Percentiles rank a stretch among this genome's conserved stretches.
Conservation (phyloP, 371 early-diverging fungal species). For the Choanephora cucurbitarum region DNA sequence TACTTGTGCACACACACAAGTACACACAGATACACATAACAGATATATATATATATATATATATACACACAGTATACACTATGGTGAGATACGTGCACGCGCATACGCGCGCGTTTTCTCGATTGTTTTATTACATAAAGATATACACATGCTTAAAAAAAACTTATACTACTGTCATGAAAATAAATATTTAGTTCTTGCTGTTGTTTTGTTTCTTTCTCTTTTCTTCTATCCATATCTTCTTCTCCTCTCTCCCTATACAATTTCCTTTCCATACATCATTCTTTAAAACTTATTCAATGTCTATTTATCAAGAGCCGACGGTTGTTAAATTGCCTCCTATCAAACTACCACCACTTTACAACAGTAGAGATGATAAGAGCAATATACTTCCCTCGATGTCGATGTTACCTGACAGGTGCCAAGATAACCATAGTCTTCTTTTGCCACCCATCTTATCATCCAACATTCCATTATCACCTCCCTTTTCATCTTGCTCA, state of each 20-base stretch:
- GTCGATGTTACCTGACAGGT: not conserved
- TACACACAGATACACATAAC: not conserved
- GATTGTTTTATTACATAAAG: not conserved
- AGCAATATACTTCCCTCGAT: not conserved
- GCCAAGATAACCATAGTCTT: constrained; percentile 6
- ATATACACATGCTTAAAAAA: not conserved
- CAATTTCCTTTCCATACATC: not conserved
- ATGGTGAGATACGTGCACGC: no score
- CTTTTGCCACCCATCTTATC: constrained; percentile 13
- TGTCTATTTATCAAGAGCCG: not conserved
- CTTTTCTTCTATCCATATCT: not conserved
- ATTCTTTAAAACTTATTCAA: not conserved
- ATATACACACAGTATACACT: not conserved
- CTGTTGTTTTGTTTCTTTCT: constrained; percentile 1
- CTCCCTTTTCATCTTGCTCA: constrained; percentile 16
- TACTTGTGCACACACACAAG: not conserved
- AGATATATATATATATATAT: not conserved
- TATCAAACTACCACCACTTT: constrained; percentile 7
- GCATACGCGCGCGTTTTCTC: not conserved
- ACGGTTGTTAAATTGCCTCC: constrained; percentile 7
- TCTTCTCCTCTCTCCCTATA: constrained; percentile 3
- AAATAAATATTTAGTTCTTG: not conserved
- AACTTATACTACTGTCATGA: not conserved
- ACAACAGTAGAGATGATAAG: constrained; percentile 6
- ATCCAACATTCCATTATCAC: constrained; percentile 12